Conservation (phyloP, 2,329 filamentous ascomycete species). For the Byssothecium circinans region DNA sequence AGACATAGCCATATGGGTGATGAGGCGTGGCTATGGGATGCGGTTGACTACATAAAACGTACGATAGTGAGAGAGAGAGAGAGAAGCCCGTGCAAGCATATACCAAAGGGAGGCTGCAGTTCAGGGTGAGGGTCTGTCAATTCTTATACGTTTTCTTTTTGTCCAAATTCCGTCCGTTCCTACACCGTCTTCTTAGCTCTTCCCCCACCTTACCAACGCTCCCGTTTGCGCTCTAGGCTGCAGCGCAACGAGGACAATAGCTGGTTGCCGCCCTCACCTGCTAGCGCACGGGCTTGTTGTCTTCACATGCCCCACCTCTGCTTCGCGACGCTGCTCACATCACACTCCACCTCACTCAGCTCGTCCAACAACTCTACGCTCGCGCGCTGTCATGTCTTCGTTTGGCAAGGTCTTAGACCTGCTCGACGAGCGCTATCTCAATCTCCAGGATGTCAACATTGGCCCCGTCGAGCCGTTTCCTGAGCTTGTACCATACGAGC, state of each 20-base stretch:
- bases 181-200: background rate
- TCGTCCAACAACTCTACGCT: background rate
- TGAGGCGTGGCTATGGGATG: background rate
- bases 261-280: background rate
- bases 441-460: constrained; percentile 31
- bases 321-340: background rate
- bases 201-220: background rate
- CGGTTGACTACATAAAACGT: background rate
- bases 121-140: background rate
- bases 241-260: background rate
- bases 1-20: too few species aligned
- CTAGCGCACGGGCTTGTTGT: background rate
- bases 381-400: constrained; percentile 25
- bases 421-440: constrained; percentile 34
- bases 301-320: background rate
- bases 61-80: too few species aligned
- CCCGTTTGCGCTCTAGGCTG: background rate
- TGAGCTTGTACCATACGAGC: constrained; percentile 33
- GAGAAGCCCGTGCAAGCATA: background rate
- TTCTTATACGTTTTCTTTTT: background rate
- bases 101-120: background rate
- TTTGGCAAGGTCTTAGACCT: constrained; percentile 34
- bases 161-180: background rate
- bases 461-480: constrained; percentile 35
- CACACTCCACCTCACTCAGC: constrained; percentile 1